Conservation (phyloP, 352 stramenopile genomes). For the Phytophthora parvispora region DNA sequence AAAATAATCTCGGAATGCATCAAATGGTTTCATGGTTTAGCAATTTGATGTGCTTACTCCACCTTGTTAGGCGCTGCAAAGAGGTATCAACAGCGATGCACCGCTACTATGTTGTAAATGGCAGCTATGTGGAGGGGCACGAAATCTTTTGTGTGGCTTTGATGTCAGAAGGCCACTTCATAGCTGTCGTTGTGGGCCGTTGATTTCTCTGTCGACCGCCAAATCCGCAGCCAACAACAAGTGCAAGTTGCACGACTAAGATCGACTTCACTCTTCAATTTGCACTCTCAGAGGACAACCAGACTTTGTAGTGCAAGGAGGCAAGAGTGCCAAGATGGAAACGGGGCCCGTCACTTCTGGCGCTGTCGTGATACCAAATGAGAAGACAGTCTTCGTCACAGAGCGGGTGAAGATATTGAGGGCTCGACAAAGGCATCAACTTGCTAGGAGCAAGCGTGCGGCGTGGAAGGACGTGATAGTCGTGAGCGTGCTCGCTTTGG, state of each 20-base stretch:
- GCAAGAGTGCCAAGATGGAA: not conserved
- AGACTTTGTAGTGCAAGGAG: not conserved
- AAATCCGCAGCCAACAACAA: not conserved
- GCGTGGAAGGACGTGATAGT: not conserved
- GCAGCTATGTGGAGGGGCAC: not conserved
- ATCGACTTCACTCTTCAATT: not conserved
- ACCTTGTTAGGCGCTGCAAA: no score
- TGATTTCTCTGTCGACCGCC: no score
- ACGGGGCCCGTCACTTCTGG: not conserved
- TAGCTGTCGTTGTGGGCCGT: not conserved
- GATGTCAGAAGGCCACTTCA: not conserved
- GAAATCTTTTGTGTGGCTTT: not conserved
- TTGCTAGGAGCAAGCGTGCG: not conserved
- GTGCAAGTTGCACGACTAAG: no score
- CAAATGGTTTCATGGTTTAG: no score
- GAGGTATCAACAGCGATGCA: not conserved
- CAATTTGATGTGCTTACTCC: no score
- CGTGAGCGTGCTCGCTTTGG: not conserved
- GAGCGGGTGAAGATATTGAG: not conserved
- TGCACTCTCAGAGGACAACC: not conserved
- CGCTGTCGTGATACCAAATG: not conserved
- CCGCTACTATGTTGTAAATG: not conserved
- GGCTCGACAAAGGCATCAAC: not conserved
- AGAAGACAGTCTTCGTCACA: not conserved
- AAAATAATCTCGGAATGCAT: no score